These are phyloP conservation scores for Thinopyrum obtusiflorum DNA, from an alignment of 202 grass and related monocot genomes.

Conservation along the genomic window DNA sequence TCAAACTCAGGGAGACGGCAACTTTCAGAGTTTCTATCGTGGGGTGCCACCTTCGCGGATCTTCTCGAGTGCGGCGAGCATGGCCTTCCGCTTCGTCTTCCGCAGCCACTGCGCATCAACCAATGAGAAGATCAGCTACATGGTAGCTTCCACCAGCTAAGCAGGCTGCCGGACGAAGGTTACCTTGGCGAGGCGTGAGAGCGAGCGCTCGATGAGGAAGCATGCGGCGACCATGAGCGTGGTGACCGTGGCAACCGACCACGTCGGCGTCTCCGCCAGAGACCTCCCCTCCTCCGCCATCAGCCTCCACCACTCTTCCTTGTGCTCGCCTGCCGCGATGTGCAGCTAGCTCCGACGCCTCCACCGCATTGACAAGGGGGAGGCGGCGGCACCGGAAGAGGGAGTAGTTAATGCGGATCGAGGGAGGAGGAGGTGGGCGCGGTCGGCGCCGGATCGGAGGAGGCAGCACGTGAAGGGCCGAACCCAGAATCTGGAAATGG, in stretches of 20 bases:
- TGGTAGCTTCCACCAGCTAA: not conserved
- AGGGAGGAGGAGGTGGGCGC: constrained; percentile 11
- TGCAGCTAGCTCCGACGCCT: constrained; percentile 1
- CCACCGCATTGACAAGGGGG: constrained; percentile 8
- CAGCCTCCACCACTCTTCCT: not conserved
- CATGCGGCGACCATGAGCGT: constrained; percentile 84
- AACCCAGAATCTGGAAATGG: not conserved
- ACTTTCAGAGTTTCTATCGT: not conserved
- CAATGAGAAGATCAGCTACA: not conserved
- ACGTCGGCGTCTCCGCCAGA: constrained; percentile 95
- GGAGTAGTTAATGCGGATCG: constrained; percentile 36
- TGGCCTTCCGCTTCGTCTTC: constrained; percentile 94
- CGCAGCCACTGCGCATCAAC: constrained; percentile 62
- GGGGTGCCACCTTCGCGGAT: constrained; percentile 60
- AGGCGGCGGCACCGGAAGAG: not conserved
- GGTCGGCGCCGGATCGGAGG: constrained; percentile 39
- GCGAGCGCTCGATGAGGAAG: constrained; percentile 88
- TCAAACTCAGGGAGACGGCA: not conserved
- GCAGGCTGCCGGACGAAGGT: not conserved
- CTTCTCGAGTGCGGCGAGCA: constrained; percentile 93
- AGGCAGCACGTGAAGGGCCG: constrained; percentile 19
- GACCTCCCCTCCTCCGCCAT: constrained; percentile 54
- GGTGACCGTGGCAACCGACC: constrained; percentile 95
- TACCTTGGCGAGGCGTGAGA: constrained; percentile 81
- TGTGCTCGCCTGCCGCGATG: not conserved